Base-by-base conservation (phyloP, 2,329 filamentous ascomycete genomes). In the Rutstroemia sp. region DNA sequence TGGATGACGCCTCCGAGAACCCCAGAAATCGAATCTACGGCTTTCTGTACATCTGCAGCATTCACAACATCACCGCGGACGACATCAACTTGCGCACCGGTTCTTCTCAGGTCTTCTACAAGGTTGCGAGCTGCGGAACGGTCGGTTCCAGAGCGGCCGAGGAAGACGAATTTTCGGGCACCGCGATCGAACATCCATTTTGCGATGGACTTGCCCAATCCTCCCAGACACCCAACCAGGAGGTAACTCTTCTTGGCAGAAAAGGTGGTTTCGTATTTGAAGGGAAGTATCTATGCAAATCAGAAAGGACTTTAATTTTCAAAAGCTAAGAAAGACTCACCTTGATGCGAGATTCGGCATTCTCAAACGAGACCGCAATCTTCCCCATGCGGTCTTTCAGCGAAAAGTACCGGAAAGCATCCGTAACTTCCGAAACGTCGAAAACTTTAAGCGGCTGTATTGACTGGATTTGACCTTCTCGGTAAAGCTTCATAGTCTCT, bases 81-180 rank as follows among this genome's bases (percentile, higher is more conserved):
- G 3, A 47, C 45, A 18, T 16, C 14, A 21, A 16, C 19, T 21
- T 21, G 19, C 23, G n/a, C 45, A 25, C 45, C 45, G 12, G 19
- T 12, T 47, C 19, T n/a, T 47, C 23, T 21, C 10, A 47, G 16
- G 8, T 47, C 45, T 21, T n/a, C 25, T 16, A 47, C 25, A 21
- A 59, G 51, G 7, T 19, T 19, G 42, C 48, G 34, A 25, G 49
- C 45, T 50, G 55, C 16, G 48, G 44, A 25, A 49, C 19, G 66
- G 49, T 75, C 75, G 0, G 70, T 73, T 8, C 48, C 63, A 19
- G 61, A 66, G 23, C 70, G 64, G 7, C 71, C 72, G 1, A 73
- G 64, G 34, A 73, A 67, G 16, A 74, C 64, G 14, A 76, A 54
- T 4, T 50, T 48, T 27, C 44, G 27, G 12, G 58, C 59, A 8